Base-by-base conservation (phyloP, 768 basidiomycete species). In the Pisolithus microcarpus region DNA sequence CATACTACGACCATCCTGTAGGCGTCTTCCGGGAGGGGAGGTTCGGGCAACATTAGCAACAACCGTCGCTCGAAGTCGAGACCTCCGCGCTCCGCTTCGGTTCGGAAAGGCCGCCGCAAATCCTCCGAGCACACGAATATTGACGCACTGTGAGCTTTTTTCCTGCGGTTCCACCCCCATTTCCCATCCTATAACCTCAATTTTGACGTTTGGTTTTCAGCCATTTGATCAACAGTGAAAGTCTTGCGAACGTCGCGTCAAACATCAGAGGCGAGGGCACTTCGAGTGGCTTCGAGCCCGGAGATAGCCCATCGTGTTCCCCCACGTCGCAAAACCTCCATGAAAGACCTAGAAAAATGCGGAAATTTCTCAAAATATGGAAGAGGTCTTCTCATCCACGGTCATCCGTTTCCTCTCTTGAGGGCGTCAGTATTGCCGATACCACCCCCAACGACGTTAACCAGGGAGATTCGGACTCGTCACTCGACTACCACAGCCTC, bases 11-110 rank as follows among this genome's bases (percentile, higher is more conserved):
- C 5, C n/a, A n/a, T n/a, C n/a, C 10, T 7, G 16, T 30, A 65
- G 64, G 58, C 43, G 19, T 65, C 64, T 26, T 65, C 57, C 1
- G 63, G 63, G 13, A 57, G 64, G 10, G 63, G 63, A 3, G 63
- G 63, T 2, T 55, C 54, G 2, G 63, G 63, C 13, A 65, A 65
- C n/a, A 65, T 65, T 48, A 56, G 49, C 4, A 42, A 53, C 28
- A 54, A 38, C 30, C 53, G 47, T 10, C 56, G 55, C 10, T 52
- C 46, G 8, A 42, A 30, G 11, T 56, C 57, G 1, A 59, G 49
- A 1, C 10, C 34, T 5, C 0, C 30, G 2, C n/a, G 53, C 18
- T 40, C 39, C 39, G 4, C 7, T 44, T 16, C 26, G 24, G 26
- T 5, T 15, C 11, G 26, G 2, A 65, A 61, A 46, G 54, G 56